Evolutionary conservation across 495 filamentous ascomycete genomes (phyloP), one percentile per base, ranked within the genome.

Genomic region (Aspergillus bridgeri): DNA sequence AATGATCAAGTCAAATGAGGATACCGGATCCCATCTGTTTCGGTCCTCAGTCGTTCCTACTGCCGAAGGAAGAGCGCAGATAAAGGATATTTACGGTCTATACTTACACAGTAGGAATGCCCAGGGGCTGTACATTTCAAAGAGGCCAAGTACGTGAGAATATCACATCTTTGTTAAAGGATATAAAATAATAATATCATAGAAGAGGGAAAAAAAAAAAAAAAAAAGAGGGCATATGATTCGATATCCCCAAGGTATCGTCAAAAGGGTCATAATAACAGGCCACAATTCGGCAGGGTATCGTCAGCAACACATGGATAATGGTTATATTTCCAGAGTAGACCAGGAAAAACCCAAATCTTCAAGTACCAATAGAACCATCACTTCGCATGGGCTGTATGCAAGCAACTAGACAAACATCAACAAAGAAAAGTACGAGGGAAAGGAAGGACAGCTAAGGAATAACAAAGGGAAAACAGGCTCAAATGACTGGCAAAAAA

Each of bases 251-350:
- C 4, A 33, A 24, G 23, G 53, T 60, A 60, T 65, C 63, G 54
- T 65, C 48, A 51, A 45, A 62, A 59, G 42, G 45, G 54, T 62
- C 63, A 65, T 65, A 38, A 38, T 38, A 51, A 62, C 63, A 54
- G 23, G 58, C 60, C 63, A 65, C 60, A 38, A 29, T 44, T 24
- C 33, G 63, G 63, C 60, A 65, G 63, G 63, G 63, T 65, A 65
- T 65, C 62, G 52, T 64, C 63, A 60, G 61, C 48, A 48, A 59
- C 52, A 51, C 54, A 61, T 23, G 48, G 50, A 49, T 29, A 65
- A 62, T 44, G 49, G 29, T 49, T 42, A 49, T 15, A 29, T 29
- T 5, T 22, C 21, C 22, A 46, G n/a, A 47, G 24, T 52, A 47
- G 46, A 50, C 19, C 33, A 11, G 33, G 33, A 13, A 48, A 13